Evolutionary conservation across 305 asterid genomes (phyloP).

Genomic region (Andrographis paniculata): DNA sequence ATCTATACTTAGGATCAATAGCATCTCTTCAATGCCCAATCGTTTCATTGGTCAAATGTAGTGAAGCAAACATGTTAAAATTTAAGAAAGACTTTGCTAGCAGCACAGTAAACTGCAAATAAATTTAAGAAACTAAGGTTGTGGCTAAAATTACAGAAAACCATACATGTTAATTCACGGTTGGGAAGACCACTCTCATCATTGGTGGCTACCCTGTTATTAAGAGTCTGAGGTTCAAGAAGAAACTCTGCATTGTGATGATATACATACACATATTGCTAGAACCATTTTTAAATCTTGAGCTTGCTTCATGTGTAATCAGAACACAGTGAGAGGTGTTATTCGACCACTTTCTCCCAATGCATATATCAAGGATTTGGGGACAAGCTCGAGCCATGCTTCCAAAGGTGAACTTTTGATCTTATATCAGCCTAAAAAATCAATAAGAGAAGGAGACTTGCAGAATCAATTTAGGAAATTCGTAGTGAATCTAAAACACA

Average conservation of each 20-base stretch:
- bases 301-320: constrained; percentile 4
- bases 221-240: neutral
- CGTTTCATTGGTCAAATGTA: too few relatives aligned
- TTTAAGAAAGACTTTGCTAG: too few relatives aligned
- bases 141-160: too few relatives aligned
- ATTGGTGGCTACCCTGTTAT: neutral
- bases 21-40: too few relatives aligned
- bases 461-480: neutral
- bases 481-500: neutral
- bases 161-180: too few relatives aligned
- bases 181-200: neutral
- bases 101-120: neutral
- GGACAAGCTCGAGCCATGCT: constrained; percentile 30
- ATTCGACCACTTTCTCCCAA: constrained; percentile 7
- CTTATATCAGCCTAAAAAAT: constrained; percentile 52
- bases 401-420: constrained; percentile 42
- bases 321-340: neutral
- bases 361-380: neutral
- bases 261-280: neutral
- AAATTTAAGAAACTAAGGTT: neutral
- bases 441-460: neutral
- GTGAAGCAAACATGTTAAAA: too few relatives aligned
- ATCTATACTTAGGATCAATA: too few relatives aligned
- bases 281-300: neutral
- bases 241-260: constrained; percentile 7